A percentile compares a stretch with the other conserved stretches of the same genome.
Conservation (phyloP, 345 rosid genomes). For the Psidium friedrichsthalianum region DNA sequence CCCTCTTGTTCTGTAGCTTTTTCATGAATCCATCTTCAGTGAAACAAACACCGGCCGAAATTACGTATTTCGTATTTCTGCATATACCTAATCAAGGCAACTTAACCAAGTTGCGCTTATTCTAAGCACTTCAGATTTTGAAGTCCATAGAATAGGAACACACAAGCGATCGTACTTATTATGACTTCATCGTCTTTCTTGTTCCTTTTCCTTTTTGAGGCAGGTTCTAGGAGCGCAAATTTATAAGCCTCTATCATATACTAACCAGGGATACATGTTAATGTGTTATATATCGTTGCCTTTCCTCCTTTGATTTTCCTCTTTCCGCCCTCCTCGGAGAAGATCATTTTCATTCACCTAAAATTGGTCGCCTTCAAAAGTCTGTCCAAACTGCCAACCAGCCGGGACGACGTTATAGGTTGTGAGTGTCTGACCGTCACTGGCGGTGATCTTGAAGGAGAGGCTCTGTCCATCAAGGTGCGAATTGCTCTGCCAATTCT, state of each 20-base stretch:
- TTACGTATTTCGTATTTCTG: neutral
- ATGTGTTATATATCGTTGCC: neutral
- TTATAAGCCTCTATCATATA: neutral
- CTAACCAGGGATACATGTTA: neutral
- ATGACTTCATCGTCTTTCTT: neutral
- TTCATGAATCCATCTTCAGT: neutral
- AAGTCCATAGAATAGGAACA: neutral
- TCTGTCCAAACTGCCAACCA: slow-evolving; percentile 48
- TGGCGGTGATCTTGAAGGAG: slow-evolving; percentile 38
- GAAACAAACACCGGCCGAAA: neutral
- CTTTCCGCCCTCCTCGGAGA: neutral
- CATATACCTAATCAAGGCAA: neutral
- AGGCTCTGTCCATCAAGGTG: slow-evolving; percentile 42
- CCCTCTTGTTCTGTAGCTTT: neutral
- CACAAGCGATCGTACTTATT: neutral
- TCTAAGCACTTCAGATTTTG: neutral
- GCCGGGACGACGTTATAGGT: slow-evolving; percentile 25
- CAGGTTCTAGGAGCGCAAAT: neutral
- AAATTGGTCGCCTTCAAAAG: slow-evolving; percentile 38
- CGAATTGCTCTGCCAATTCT: slow-evolving; percentile 55
- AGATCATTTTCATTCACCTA: neutral
- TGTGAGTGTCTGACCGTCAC: slow-evolving; percentile 28
- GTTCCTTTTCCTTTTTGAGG: neutral
- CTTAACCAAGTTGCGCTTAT: neutral
- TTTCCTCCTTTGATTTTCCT: too few relatives aligned